Percentiles rank a stretch among this genome's conserved stretches.
Conservation (phyloP, 306 rosid species). For the Vicia faba region DNA sequence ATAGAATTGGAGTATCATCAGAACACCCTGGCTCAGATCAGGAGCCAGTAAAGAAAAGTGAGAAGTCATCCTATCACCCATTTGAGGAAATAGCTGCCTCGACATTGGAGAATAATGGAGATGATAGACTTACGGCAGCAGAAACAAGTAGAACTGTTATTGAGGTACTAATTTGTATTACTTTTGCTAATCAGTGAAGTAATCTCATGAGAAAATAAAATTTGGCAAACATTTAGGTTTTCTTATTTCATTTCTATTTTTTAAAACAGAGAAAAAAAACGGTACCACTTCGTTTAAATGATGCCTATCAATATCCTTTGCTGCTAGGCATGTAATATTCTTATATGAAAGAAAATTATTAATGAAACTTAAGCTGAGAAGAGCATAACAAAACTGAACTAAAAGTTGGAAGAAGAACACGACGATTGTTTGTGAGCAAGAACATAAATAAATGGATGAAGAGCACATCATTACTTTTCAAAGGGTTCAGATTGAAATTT, state of each 20-base stretch:
- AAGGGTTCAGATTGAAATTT: too few relatives aligned
- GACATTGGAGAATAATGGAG: slow-evolving; percentile 52
- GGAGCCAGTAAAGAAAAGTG: slow-evolving; percentile 68
- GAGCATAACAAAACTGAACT: too few relatives aligned
- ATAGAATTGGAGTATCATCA: slow-evolving; percentile 62
- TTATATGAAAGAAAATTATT: too few relatives aligned
- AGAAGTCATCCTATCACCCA: slow-evolving; percentile 80
- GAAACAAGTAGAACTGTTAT: slow-evolving; percentile 85
- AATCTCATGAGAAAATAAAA: slow-evolving; percentile 16
- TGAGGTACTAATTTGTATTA: slow-evolving; percentile 60
- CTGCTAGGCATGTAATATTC: slow-evolving; percentile 27
- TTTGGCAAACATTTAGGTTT: slow-evolving; percentile 23
- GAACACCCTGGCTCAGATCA: slow-evolving; percentile 67
- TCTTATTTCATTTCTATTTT: slow-evolving; percentile 24
- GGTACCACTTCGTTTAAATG: slow-evolving; percentile 26
- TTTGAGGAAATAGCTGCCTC: slow-evolving; percentile 70
- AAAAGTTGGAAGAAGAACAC: too few relatives aligned
- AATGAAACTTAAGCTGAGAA: too few relatives aligned
- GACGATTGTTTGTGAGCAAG: too few relatives aligned
- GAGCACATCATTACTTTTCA: too few relatives aligned
- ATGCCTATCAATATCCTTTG: slow-evolving; percentile 15
- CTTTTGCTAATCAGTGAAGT: slow-evolving; percentile 30
- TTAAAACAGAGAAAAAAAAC: slow-evolving; percentile 3
- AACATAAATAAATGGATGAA: too few relatives aligned
- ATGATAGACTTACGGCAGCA: slow-evolving; percentile 70